Evolutionary conservation across 129 eudicot genomes (phyloP), one percentile per base, ranked within the genome.

Genomic region (Ambrosia artemisiifolia): DNA sequence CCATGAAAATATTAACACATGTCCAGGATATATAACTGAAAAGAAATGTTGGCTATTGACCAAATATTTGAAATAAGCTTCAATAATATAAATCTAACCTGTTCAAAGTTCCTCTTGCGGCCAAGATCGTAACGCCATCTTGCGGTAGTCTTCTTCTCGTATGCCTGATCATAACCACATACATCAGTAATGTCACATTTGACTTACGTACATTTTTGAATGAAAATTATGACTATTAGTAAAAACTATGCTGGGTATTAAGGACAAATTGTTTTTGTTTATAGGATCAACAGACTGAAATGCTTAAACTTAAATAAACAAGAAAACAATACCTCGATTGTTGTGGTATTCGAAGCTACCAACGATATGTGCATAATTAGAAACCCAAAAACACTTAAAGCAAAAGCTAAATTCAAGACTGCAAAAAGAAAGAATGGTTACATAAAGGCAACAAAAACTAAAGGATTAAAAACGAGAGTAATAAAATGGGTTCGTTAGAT

Each of bases 81-180:
- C 60, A 2, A 42, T 53, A 74, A 65, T 51, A 32, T 63, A 56
- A 36, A 24, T 2, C 20, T 32, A 44, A 17, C 98, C 98, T 94
- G 98, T 65, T 87, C 88, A 81, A 94, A 94, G 70, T 94, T 94
- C 77, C 91, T 94, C 84, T 74, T 88, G 32, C 95, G 90, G 60
- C 98, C 97, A 54, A 94, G 95, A 73, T 94, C 97, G 68, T 87
- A 94, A 30, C 97, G 93, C 97, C 97, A 94, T 79, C 86, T 94
- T 42, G 98, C 85, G 63, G 83, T 48, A 34, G 98, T 85, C 82
- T 83, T 87, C 85, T 94, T 94, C 80, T 94, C 98, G 70, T 90
- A 94, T 61, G 98, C 98, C 98, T 94, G 79, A 61, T 70, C 69
- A 77, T 11, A 42, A 74, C 30, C 56, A 59, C 72, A 42, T 17